Conservation (phyloP, 2,329 filamentous ascomycete species). For the Hymenoscyphus infarciens region DNA sequence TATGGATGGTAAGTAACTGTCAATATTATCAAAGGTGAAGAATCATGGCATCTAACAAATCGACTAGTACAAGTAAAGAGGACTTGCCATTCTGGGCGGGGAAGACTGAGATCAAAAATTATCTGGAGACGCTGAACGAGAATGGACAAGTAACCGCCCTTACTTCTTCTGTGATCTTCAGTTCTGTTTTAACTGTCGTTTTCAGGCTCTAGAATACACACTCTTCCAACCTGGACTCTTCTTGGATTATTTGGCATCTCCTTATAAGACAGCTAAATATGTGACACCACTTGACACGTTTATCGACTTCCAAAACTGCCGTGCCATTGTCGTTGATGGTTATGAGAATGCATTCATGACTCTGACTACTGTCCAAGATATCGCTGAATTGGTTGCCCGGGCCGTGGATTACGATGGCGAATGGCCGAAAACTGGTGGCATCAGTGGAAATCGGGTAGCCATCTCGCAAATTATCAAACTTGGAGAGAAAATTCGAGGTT, state of each 20-base stretch:
- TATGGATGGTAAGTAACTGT: conserved; percentile 28
- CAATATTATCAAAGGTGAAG: neutral
- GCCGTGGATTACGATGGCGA: conserved; percentile 34
- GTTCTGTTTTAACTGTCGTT: neutral
- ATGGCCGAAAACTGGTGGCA: conserved; percentile 36
- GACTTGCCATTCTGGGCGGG: conserved; percentile 47
- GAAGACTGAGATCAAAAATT: conserved; percentile 48
- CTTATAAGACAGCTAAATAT: conserved; percentile 40
- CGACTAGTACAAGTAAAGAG: conserved; percentile 35
- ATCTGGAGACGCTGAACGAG: conserved; percentile 50
- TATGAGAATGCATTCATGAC: conserved; percentile 40
- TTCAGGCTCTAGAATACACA: conserved; percentile 45
- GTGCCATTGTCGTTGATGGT: conserved; percentile 43
- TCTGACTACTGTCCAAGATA: conserved; percentile 43
- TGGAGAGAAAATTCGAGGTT: conserved; percentile 42
- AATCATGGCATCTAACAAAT: too few relatives aligned
- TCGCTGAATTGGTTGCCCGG: conserved; percentile 37
- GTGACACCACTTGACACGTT: conserved; percentile 35
- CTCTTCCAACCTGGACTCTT: conserved; percentile 49
- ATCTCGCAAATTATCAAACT: conserved; percentile 37
- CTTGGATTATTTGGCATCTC: conserved; percentile 46
- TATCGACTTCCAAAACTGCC: conserved; percentile 36
- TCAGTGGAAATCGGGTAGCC: conserved; percentile 30
- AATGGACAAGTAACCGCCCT: conserved; percentile 21
- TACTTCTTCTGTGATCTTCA: neutral